These are phyloP conservation scores for Tricholoma flavovirens DNA, from an alignment of 768 basidiomycete genomes.

Conservation along the genomic window DNA sequence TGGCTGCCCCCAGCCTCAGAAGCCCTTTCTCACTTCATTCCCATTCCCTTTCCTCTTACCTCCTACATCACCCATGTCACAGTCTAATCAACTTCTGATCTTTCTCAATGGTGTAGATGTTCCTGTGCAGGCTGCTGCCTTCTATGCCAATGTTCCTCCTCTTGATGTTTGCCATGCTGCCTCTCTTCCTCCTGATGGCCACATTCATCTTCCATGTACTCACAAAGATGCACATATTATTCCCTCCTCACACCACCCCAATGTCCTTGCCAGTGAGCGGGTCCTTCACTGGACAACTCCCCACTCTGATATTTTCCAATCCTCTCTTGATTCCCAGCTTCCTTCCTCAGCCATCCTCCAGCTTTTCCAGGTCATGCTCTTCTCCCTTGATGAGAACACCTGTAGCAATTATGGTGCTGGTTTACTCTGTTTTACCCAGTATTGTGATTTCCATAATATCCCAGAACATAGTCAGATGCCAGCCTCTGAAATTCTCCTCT, in stretches of 20 bases:
- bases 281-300: slow-evolving; percentile 15
- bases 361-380: neutral
- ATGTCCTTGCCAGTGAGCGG: slow-evolving; percentile 12
- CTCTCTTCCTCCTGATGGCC: slow-evolving; percentile 3
- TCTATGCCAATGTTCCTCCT: slow-evolving; percentile 1
- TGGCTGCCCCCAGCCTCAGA: slow-evolving; percentile 8
- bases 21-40: slow-evolving; percentile 9
- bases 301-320: slow-evolving; percentile 2
- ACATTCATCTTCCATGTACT: slow-evolving; percentile 1
- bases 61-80: slow-evolving; percentile 5
- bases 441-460: slow-evolving; percentile 14
- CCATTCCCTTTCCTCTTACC: neutral
- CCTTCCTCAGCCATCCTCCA: neutral
- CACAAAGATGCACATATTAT: slow-evolving; percentile 1
- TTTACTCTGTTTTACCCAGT: too few relatives aligned
- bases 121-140: too few relatives aligned
- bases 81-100: neutral
- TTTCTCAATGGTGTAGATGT: neutral
- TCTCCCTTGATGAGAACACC: slow-evolving; percentile 16
- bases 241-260: slow-evolving; percentile 9
- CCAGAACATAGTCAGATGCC: slow-evolving; percentile 16
- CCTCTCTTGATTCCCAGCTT: neutral
- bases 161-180: neutral
- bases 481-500: slow-evolving; percentile 11
- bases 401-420: slow-evolving; percentile 17